These are phyloP conservation scores for Rosa chinensis DNA, from an alignment of 306 rosid species.

Conservation along the genomic window DNA sequence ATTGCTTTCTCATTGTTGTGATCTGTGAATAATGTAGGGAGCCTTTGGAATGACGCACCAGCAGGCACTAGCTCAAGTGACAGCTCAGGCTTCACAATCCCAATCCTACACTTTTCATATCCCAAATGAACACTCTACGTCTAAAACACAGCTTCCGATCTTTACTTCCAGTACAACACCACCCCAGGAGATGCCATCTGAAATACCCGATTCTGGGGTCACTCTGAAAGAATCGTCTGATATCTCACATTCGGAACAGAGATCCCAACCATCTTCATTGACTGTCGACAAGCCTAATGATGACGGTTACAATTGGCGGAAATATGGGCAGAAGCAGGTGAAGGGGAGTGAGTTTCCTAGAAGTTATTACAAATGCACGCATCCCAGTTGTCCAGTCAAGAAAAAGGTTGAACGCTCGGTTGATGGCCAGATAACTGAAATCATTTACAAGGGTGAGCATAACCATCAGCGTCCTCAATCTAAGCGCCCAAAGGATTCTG, in stretches of 20 bases:
- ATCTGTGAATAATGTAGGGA: slow-evolving; percentile 36
- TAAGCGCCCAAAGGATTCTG: slow-evolving; percentile 52
- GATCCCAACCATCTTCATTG: slow-evolving; percentile 38
- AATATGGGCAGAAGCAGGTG: slow-evolving; percentile 86
- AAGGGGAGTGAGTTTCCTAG: slow-evolving; percentile 83
- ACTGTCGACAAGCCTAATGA: slow-evolving; percentile 62
- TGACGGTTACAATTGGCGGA: slow-evolving; percentile 84
- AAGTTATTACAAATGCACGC: slow-evolving; percentile 79
- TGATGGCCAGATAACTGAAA: slow-evolving; percentile 72
- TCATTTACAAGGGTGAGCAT: slow-evolving; percentile 80
- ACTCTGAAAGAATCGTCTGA: slow-evolving; percentile 34
- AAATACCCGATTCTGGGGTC: slow-evolving; percentile 23
- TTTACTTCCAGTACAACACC: slow-evolving; percentile 26
- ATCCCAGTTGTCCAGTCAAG: slow-evolving; percentile 70
- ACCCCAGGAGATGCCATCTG: slow-evolving; percentile 31
- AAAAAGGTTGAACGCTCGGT: slow-evolving; percentile 83
- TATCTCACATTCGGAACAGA: slow-evolving; percentile 46
- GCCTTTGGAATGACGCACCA: slow-evolving; percentile 68
- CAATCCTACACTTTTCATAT: slow-evolving; percentile 36
- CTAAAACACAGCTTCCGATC: slow-evolving; percentile 37
- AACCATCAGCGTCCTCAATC: slow-evolving; percentile 58
- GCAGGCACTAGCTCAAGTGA: slow-evolving; percentile 67
- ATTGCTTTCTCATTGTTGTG: slow-evolving; percentile 23
- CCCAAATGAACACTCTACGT: slow-evolving; percentile 38
- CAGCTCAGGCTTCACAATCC: slow-evolving; percentile 52